These are phyloP conservation scores for Wallacemonas rigidus DNA, from an alignment of 208 protist species.

Conservation along the genomic window DNA sequence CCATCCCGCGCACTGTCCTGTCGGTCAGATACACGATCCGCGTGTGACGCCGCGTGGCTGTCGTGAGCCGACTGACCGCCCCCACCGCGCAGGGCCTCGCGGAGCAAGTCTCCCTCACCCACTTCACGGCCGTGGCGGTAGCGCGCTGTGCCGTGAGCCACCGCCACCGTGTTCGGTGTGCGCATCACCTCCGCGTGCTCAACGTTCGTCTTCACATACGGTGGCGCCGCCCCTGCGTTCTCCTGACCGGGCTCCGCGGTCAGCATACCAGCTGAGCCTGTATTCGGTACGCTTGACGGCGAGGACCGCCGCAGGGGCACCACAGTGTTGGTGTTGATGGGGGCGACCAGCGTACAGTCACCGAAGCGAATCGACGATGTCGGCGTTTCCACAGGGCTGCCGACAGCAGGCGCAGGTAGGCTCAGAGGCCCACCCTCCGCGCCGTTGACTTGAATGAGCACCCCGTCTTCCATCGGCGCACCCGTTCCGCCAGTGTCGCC, in stretches of 20 bases:
- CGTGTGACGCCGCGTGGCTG: too few relatives aligned
- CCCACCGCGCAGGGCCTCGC: not conserved
- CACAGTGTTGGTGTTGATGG: conserved; percentile 2
- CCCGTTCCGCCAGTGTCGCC: not conserved
- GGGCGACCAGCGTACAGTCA: not conserved
- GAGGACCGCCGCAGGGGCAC: not conserved
- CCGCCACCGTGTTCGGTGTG: not conserved
- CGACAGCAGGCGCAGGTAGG: not conserved
- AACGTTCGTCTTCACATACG: not conserved
- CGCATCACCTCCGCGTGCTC: not conserved
- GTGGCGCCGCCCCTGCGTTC: not conserved
- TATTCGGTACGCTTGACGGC: too few relatives aligned
- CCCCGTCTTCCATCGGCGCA: not conserved
- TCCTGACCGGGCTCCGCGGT: not conserved
- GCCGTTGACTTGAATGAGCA: not conserved
- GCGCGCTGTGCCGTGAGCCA: conserved; percentile 3
- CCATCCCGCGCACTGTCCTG: too few relatives aligned
- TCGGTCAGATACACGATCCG: too few relatives aligned
- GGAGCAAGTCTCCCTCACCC: not conserved
- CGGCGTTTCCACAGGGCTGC: too few relatives aligned
- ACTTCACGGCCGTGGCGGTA: conserved; percentile 16
- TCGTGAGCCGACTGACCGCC: not conserved
- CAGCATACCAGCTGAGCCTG: too few relatives aligned
- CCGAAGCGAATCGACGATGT: too few relatives aligned
- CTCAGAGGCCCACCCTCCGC: too few relatives aligned